These are phyloP conservation scores for Bacidia gigantensis DNA, from an alignment of 495 filamentous ascomycete species.

Conservation along the genomic window DNA sequence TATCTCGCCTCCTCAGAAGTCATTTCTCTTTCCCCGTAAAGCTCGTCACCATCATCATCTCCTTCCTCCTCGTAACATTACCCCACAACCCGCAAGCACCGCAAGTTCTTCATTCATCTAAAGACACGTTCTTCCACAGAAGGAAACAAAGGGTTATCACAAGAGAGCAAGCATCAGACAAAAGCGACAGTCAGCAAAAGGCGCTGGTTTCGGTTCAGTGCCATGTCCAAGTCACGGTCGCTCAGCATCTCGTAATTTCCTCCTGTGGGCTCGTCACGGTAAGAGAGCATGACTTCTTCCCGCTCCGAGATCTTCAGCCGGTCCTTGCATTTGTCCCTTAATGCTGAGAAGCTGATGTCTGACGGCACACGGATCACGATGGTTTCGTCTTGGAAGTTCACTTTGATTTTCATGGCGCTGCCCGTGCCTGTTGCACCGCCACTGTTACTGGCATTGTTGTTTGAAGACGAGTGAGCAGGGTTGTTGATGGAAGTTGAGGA, in stretches of 20 bases:
- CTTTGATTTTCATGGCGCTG: slow-evolving; percentile 74
- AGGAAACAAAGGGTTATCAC: no score
- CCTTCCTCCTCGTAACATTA: no score
- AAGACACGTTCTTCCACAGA: no score
- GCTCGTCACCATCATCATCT: no score
- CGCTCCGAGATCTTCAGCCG: slow-evolving; percentile 58
- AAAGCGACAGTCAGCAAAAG: slow-evolving; percentile 65
- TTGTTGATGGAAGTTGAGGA: slow-evolving; percentile 25
- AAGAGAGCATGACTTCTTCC: slow-evolving; percentile 62
- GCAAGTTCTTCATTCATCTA: no score
- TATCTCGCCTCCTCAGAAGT: no score
- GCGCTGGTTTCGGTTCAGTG: slow-evolving; percentile 73
- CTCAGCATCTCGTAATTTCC: slow-evolving; percentile 57
- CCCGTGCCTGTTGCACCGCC: slow-evolving; percentile 1
- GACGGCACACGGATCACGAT: slow-evolving; percentile 80
- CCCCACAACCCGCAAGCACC: no score
- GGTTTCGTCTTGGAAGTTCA: slow-evolving; percentile 79
- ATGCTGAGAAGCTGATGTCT: slow-evolving; percentile 61
- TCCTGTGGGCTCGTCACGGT: slow-evolving; percentile 67
- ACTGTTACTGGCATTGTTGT: not conserved
- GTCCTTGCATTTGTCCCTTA: slow-evolving; percentile 70
- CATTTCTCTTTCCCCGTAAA: no score
- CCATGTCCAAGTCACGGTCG: slow-evolving; percentile 68
- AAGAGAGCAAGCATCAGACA: no score
- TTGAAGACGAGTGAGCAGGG: not conserved